These are phyloP conservation scores for Mycosarcoma mackinlayi DNA, from an alignment of 1,284 basidiomycete species.

Conservation along the genomic window DNA sequence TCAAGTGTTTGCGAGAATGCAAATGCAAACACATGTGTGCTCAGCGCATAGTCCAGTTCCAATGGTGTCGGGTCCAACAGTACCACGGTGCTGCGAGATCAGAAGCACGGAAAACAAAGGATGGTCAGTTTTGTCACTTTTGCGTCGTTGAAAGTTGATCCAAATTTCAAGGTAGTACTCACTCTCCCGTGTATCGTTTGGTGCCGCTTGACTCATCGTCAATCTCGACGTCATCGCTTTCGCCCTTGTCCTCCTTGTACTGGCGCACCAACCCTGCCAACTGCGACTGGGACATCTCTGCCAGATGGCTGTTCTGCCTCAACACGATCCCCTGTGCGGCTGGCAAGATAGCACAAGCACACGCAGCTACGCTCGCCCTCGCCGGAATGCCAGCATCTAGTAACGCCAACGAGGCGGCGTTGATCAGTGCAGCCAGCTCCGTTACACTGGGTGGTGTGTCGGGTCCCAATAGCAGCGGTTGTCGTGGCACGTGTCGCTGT, in stretches of 20 bases:
- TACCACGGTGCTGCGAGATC: constrained; percentile 34
- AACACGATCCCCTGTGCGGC: constrained; percentile 66
- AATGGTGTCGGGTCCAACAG: constrained; percentile 58
- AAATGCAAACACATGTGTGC: constrained; percentile 61
- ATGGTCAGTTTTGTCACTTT: neutral
- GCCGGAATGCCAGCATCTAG: constrained; percentile 71
- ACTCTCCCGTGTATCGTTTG: constrained; percentile 35
- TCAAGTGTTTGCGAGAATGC: constrained; percentile 47
- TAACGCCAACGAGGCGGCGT: constrained; percentile 70
- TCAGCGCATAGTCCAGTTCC: constrained; percentile 54
- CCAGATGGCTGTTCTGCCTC: constrained; percentile 40
- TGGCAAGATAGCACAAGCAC: constrained; percentile 69
- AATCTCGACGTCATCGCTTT: constrained; percentile 18
- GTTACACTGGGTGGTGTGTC: constrained; percentile 60
- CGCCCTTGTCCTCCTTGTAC: constrained; percentile 21
- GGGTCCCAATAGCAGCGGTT: constrained; percentile 58
- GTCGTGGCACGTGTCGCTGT: constrained; percentile 26
- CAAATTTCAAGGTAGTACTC: too few species aligned
- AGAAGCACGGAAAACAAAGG: neutral
- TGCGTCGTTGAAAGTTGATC: too few species aligned
- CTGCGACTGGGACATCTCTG: constrained; percentile 26
- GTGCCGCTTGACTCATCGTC: constrained; percentile 17
- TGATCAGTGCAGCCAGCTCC: constrained; percentile 73
- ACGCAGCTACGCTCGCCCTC: constrained; percentile 70
- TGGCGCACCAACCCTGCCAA: constrained; percentile 38